Evolutionary conservation across 2,329 filamentous ascomycete species (phyloP).

Genomic region (Teratosphaeria viscida): DNA sequence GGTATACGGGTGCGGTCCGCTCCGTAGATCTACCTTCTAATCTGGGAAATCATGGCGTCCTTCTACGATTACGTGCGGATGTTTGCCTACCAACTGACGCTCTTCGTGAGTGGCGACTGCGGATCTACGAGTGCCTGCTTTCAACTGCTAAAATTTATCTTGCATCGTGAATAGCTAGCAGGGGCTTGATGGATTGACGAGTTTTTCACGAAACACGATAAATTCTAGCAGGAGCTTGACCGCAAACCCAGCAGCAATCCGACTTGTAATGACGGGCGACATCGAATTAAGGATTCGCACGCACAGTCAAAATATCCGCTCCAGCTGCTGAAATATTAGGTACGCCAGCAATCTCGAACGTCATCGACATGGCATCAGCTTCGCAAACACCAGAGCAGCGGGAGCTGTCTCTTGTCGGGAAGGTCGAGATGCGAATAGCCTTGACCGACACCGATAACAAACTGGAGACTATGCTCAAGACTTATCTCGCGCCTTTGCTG

Average conservation of each 20-base stretch:
- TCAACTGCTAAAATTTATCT: background rate
- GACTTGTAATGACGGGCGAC: background rate
- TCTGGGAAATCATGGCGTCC: background rate
- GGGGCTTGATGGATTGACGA: background rate
- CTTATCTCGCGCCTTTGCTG: constrained; percentile 70
- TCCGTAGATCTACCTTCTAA: background rate
- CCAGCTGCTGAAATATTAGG: background rate
- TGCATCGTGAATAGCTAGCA: background rate
- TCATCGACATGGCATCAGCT: background rate
- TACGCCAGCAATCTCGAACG: background rate
- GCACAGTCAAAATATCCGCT: background rate
- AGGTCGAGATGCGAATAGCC: constrained; percentile 74
- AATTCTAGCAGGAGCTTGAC: background rate
- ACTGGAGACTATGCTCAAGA: constrained; percentile 65
- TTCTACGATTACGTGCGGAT: background rate
- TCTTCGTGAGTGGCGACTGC: background rate
- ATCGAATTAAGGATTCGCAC: background rate
- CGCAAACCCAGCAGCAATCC: background rate
- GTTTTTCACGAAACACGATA: background rate
- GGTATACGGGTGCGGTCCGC: background rate
- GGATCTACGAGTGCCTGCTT: background rate
- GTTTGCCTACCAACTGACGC: background rate
- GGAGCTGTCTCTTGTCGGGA: constrained; percentile 73
- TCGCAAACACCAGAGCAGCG: constrained; percentile 45
- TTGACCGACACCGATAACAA: constrained; percentile 76